Base-by-base conservation (phyloP, 2,329 filamentous ascomycete species). In the Clonostachys sp. region DNA sequence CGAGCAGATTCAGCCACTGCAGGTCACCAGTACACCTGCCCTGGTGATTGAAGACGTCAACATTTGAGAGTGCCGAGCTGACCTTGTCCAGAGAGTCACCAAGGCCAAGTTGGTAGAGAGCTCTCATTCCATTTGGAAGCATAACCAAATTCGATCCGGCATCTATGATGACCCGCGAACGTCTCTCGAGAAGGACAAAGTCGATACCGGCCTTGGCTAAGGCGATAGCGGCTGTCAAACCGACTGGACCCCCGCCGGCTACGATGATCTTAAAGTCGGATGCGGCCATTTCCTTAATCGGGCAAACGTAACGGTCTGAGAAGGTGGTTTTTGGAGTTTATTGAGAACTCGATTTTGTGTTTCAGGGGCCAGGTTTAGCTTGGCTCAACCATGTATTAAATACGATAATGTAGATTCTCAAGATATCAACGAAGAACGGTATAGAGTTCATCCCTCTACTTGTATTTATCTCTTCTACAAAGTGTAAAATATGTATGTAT, bases 151-250 rank as follows among this genome's bases (percentile, higher is more conserved):
- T 55, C n/a, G 60, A 56, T 30, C 57, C 56, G 13, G 59, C 57
- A 51, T 66, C 55, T 39, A 57, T 49, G 48, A 62, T 48, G 8
- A 66, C 33, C 1, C 55, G 49, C 2, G 51, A 18, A 2, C 62
- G 59, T 12, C 58, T 51, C 44, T 72, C 68, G 1, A 72, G 63
- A 7, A 72, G 45, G 34, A 68, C 52, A 12, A 66, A 72, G 45
- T 70, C 63, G 24, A 72, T 63, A 14, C 52, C 51, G 6, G 60
- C 60, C 3, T 45, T 54, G 5, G 48, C 45, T 2, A 63, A 52
- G 0, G 58, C 52, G 8, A 59, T 56, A 1, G 61, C 61, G 4
- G 60, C 55, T 1, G 50, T 51, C 2, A 63, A 48, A 2, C 60
- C 61, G 2, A 59, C 53, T 0, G 60, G 60, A 1, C 60, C 60